phyloP scores from a whole-genome alignment of 2,329 filamentous ascomycete genomes.

The Aspergillus eucalypticola region DNA sequence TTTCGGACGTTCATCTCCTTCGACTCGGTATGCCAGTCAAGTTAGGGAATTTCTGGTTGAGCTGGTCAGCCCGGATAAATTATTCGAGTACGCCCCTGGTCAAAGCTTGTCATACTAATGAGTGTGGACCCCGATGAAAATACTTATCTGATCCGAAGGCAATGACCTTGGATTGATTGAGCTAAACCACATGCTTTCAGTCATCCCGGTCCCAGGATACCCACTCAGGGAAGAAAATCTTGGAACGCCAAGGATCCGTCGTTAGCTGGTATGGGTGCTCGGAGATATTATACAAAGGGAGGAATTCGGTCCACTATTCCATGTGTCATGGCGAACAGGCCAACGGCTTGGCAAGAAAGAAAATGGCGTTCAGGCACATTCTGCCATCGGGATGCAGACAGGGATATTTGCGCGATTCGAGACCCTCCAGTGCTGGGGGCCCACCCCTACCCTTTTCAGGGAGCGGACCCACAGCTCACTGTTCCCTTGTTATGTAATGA shows the following conservation, averaged over 20 bases:
- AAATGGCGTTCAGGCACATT: not conserved
- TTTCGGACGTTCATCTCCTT: not conserved
- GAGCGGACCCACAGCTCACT: not conserved
- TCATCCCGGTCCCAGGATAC: not conserved
- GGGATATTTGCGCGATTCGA: not conserved
- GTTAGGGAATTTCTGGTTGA: not conserved
- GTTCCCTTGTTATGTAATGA: too few relatives aligned
- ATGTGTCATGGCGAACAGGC: not conserved
- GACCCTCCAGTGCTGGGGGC: not conserved
- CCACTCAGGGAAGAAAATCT: not conserved
- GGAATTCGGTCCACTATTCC: not conserved
- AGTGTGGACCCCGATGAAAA: not conserved
- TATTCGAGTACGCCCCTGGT: not conserved
- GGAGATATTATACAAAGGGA: not conserved
- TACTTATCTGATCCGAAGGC: not conserved
- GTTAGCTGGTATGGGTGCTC: not conserved
- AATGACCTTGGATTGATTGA: not conserved
- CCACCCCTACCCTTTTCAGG: conserved; percentile 1
- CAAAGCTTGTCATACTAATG: not conserved
- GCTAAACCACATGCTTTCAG: not conserved
- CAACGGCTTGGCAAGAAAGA: not conserved
- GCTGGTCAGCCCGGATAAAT: not conserved
- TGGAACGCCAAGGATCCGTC: not conserved
- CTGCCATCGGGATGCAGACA: not conserved
- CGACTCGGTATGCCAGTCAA: not conserved